These are phyloP conservation scores for Condylostoma magnum DNA, from an alignment of 169 alveolate genomes.

Conservation along the genomic window DNA sequence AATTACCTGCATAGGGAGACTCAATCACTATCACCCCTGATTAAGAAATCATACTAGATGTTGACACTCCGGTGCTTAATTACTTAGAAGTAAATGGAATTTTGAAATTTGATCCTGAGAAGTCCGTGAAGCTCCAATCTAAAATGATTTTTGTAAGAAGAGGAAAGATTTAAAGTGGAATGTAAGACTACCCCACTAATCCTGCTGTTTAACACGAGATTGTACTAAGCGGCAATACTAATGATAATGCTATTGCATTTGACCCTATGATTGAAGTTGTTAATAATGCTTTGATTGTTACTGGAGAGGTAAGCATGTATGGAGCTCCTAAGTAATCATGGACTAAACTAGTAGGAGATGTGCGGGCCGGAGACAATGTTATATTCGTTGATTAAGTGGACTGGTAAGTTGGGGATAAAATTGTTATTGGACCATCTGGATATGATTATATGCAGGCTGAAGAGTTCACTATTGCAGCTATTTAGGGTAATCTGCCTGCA, in stretches of 20 bases:
- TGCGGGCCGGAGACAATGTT: slow-evolving; percentile 30
- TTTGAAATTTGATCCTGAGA: slow-evolving; percentile 24
- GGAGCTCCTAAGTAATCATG: slow-evolving; percentile 26
- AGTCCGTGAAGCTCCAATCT: slow-evolving; percentile 21
- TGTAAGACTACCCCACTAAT: background rate
- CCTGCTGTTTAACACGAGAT: slow-evolving; percentile 28
- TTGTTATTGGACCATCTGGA: slow-evolving; percentile 41
- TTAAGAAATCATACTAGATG: slow-evolving; percentile 45
- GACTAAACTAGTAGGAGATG: slow-evolving; percentile 34
- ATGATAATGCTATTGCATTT: background rate
- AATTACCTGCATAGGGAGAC: slow-evolving; percentile 29
- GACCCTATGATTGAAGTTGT: background rate
- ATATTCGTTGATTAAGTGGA: slow-evolving; percentile 27
- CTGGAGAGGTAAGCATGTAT: slow-evolving; percentile 39
- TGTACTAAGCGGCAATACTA: slow-evolving; percentile 26
- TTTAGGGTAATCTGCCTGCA: background rate
- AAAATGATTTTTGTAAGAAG: slow-evolving; percentile 39
- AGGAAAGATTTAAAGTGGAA: slow-evolving; percentile 36
- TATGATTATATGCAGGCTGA: background rate
- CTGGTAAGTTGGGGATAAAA: slow-evolving; percentile 46
- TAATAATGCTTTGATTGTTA: slow-evolving; percentile 42
- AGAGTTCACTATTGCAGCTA: background rate
- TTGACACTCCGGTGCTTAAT: slow-evolving; percentile 34
- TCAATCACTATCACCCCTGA: slow-evolving; percentile 24
- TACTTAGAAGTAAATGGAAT: slow-evolving; percentile 36